A percentile compares a stretch with the other conserved stretches of the same genome.
These are phyloP conservation scores for Phialemoniopsis sp. DNA, from an alignment of 2,329 filamentous ascomycete genomes.

Conservation along the genomic window DNA sequence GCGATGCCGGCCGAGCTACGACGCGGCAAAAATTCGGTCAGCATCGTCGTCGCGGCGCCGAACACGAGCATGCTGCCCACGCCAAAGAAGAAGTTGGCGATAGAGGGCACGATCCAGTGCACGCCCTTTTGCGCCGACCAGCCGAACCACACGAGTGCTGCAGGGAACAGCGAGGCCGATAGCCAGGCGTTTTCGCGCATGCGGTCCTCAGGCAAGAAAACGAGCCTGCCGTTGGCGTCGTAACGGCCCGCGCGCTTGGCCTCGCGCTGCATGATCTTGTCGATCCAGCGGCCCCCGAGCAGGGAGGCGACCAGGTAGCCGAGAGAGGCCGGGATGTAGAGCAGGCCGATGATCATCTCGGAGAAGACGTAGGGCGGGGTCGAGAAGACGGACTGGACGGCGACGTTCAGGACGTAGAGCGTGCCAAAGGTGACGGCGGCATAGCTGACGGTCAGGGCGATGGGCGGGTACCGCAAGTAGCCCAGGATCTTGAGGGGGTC, in stretches of 20 bases:
- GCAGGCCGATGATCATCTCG: conserved; percentile 65
- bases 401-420: conserved; percentile 75
- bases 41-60: conserved; percentile 70
- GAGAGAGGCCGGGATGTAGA: conserved; percentile 72
- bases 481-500: conserved; percentile 69
- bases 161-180: conserved; percentile 66
- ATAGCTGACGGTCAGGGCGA: conserved; percentile 69
- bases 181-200: conserved; percentile 82
- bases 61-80: conserved; percentile 77
- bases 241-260: conserved; percentile 66
- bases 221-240: conserved; percentile 60
- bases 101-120: conserved; percentile 57
- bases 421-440: conserved; percentile 71
- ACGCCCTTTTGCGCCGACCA: conserved; percentile 67
- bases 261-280: conserved; percentile 74
- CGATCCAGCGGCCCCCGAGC: conserved; percentile 73
- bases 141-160: conserved; percentile 69
- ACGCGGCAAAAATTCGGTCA: conserved; percentile 78
- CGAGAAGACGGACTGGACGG: conserved; percentile 67
- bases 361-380: conserved; percentile 63
- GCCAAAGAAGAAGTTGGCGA: conserved; percentile 72
- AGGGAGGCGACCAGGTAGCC: conserved; percentile 66
- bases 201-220: conserved; percentile 73
- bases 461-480: conserved; percentile 70
- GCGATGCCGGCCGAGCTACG: conserved; percentile 70